Base-by-base conservation (phyloP, 1,284 basidiomycete genomes). In the Mycena sp. region DNA sequence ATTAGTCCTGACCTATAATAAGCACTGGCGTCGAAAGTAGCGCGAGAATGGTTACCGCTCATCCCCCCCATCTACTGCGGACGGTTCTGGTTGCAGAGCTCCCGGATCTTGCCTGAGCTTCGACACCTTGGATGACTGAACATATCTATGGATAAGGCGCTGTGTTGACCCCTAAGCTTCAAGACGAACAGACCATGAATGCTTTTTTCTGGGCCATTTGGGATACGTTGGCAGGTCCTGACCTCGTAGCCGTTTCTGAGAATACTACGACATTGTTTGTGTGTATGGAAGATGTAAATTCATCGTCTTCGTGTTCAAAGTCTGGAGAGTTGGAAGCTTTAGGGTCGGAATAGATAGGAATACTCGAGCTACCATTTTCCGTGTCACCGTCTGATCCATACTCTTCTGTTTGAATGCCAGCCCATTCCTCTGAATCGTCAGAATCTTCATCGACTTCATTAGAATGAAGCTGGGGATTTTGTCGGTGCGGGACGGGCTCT, bases 81-180 rank as follows among this genome's bases (percentile, higher is more conserved):
- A 72, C 40, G 70, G 64, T 4, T 68, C 67, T 46, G 66, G 67
- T 54, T 44, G 52, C 32, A 41, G 50, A 58, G 63, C 66, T 9
- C 61, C 56, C 5, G 65, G 51, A 23, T 74, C 66, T 29, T 82
- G 80, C 51, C 81, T 80, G 44, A 92, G 65, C 71, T 87, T 88
- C 16, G 84, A 82, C 19, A 92, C 84, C 78, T 90, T 93, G 21
- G 92, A 91, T 2, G 92, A 94, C 92, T 93, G 68, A 25, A 26
- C 10, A 40, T 9, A 3, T 17, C 7, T 3, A 29, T 58, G 9
- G 56, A 51, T 9, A 28, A 23, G 12, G 30, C 16, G 10, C 0
- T 7, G 2, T 1, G 23, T 11, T 12, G 37, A 16, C 16, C 11
- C n/a, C n/a, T n/a, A n/a, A n/a, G n/a, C n/a, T n/a, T n/a, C 12